Evolutionary conservation across 495 filamentous ascomycete species (phyloP).

Genomic region (Entonaema liquescens): DNA sequence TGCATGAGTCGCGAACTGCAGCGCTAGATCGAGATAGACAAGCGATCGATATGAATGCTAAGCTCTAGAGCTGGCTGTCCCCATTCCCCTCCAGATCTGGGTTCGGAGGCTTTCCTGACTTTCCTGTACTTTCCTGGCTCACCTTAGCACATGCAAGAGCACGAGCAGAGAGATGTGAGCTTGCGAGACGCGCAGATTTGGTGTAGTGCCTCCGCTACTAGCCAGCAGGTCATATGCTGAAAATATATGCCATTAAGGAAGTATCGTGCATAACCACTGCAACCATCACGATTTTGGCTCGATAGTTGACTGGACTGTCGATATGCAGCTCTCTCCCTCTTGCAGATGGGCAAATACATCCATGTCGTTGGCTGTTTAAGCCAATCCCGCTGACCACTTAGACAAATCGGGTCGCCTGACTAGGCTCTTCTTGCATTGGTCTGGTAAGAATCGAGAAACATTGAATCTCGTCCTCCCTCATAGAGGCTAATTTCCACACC

Average conservation of each 20-base stretch:
- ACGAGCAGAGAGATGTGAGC: conserved; percentile 35
- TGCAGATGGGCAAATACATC: conserved; percentile 46
- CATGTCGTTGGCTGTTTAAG: conserved; percentile 42
- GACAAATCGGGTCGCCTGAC: conserved; percentile 49
- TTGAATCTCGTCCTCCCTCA: conserved; percentile 33
- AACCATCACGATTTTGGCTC: conserved; percentile 46
- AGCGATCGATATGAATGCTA: conserved; percentile 35
- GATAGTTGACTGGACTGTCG: conserved; percentile 45
- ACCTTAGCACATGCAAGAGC: conserved; percentile 39
- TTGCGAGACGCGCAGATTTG: conserved; percentile 33
- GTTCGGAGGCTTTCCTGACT: conserved; percentile 41
- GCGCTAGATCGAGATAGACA: conserved; percentile 39
- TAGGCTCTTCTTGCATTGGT: conserved; percentile 44
- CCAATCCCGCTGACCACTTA: conserved; percentile 48
- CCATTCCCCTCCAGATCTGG: conserved; percentile 35
- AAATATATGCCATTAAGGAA: conserved; percentile 41
- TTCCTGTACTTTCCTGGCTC: conserved; percentile 39
- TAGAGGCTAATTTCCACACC: conserved; percentile 40
- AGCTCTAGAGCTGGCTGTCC: conserved; percentile 36
- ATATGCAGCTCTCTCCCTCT: conserved; percentile 45
- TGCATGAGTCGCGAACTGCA: conserved; percentile 31
- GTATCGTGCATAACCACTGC: conserved; percentile 46
- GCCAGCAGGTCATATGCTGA: conserved; percentile 47
- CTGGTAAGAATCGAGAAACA: conserved; percentile 44
- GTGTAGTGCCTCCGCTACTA: conserved; percentile 35